A percentile compares a stretch with the other conserved stretches of the same genome.
Evolutionary conservation across 129 eudicot genomes (phyloP).

Genomic region (Tagetes erecta): DNA sequence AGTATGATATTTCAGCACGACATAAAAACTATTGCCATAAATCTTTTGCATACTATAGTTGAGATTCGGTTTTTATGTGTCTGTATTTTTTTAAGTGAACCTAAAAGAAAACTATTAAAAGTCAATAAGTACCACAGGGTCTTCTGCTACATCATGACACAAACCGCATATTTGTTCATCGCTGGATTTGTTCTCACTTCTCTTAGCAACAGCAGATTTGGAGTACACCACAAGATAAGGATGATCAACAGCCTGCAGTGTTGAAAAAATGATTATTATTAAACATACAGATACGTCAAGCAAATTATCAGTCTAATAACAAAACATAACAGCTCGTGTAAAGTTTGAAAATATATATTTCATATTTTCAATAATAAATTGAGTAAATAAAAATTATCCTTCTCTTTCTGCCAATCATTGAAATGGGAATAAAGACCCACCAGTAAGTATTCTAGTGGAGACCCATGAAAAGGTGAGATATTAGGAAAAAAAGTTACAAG

Average conservation of each 20-base stretch:
- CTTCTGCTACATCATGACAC: constrained; percentile 85
- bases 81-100: background rate
- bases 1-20: background rate
- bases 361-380: background rate
- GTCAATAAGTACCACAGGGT: constrained; percentile 57
- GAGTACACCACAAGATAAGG: constrained; percentile 94
- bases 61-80: background rate
- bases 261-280: background rate
- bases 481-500: background rate
- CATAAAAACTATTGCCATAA: background rate
- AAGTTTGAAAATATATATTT: no score
- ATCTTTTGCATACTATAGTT: background rate
- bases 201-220: constrained; percentile 48
- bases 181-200: constrained; percentile 29
- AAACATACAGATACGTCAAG: background rate
- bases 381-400: background rate
- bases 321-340: background rate
- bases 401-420: background rate
- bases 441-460: background rate
- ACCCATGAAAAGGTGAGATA: background rate
- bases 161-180: constrained; percentile 61
- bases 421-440: background rate
- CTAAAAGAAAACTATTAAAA: background rate
- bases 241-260: constrained; percentile 83
- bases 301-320: background rate